These are phyloP conservation scores for Tetracladium marchalianum DNA, from an alignment of 495 filamentous ascomycete genomes.

Conservation along the genomic window DNA sequence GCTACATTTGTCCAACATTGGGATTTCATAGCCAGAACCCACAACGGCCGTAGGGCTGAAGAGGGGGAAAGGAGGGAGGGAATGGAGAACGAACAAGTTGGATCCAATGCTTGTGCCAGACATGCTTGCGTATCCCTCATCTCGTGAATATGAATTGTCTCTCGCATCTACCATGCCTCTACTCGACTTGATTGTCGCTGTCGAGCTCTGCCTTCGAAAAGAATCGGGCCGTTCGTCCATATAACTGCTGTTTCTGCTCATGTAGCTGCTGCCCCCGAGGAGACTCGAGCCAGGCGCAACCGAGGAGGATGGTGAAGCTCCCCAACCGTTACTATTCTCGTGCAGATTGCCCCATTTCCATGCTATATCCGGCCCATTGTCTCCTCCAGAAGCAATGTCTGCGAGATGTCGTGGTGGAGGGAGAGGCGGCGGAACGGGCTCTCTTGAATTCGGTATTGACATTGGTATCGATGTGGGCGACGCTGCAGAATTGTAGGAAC, in stretches of 20 bases:
- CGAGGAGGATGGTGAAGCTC: slow-evolving; percentile 16
- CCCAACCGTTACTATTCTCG: slow-evolving; percentile 13
- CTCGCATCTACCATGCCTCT: slow-evolving; percentile 12
- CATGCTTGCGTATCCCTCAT: slow-evolving; percentile 44
- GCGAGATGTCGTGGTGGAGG: slow-evolving; percentile 36
- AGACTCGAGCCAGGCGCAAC: slow-evolving; percentile 22
- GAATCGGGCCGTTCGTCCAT: slow-evolving; percentile 21
- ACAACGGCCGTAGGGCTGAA: slow-evolving; percentile 18
- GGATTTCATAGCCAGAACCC: not conserved
- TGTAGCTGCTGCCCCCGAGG: slow-evolving; percentile 9
- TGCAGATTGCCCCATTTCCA: slow-evolving; percentile 22
- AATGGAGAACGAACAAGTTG: slow-evolving; percentile 24
- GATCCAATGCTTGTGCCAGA: slow-evolving; percentile 29
- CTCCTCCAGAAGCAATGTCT: slow-evolving; percentile 21
- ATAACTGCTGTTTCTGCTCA: slow-evolving; percentile 10
- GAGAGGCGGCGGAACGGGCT: slow-evolving; percentile 39
- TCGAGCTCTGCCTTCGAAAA: slow-evolving; percentile 22
- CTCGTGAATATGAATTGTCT: slow-evolving; percentile 22
- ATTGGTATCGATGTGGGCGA: slow-evolving; percentile 36
- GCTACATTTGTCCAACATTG: not conserved
- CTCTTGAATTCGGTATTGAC: slow-evolving; percentile 32
- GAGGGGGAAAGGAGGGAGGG: not conserved
- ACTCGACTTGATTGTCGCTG: slow-evolving; percentile 26
- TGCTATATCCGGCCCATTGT: slow-evolving; percentile 21
- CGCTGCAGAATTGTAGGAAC: slow-evolving; percentile 33